Evolutionary conservation across 2,329 filamentous ascomycete genomes (phyloP).

Genomic region (Exophiala viscosa): DNA sequence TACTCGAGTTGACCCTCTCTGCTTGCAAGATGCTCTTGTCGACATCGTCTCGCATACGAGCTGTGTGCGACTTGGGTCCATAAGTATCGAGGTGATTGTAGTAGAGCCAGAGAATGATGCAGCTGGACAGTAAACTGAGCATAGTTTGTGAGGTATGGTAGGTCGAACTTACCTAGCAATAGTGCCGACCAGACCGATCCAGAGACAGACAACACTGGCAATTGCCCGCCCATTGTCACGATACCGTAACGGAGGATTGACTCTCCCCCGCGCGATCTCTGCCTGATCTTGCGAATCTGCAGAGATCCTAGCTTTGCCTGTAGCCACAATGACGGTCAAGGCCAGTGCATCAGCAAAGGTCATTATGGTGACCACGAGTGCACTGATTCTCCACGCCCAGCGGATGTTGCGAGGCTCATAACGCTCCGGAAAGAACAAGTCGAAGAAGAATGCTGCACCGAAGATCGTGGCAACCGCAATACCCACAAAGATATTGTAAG

Average conservation of each 20-base stretch:
- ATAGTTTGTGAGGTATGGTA: not conserved
- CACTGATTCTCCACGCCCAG: slow-evolving; percentile 53
- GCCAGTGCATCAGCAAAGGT: slow-evolving; percentile 48
- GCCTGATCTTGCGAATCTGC: slow-evolving; percentile 32
- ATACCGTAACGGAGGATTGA: slow-evolving; percentile 40
- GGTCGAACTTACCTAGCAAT: slow-evolving; percentile 34
- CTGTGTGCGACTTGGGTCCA: slow-evolving; percentile 19
- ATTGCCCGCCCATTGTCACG: slow-evolving; percentile 49
- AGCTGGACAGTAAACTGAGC: slow-evolving; percentile 7
- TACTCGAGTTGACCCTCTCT: slow-evolving; percentile 4
- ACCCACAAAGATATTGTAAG: slow-evolving; percentile 58
- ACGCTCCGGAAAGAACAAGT: slow-evolving; percentile 59
- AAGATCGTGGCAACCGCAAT: slow-evolving; percentile 57
- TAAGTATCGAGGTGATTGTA: slow-evolving; percentile 21
- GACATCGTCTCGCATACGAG: slow-evolving; percentile 19
- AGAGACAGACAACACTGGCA: slow-evolving; percentile 51
- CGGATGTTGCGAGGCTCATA: slow-evolving; percentile 48
- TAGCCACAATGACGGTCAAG: slow-evolving; percentile 51
- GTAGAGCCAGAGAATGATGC: slow-evolving; percentile 23
- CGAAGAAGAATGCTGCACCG: slow-evolving; percentile 59
- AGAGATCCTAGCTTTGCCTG: slow-evolving; percentile 43
- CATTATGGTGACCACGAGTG: slow-evolving; percentile 47
- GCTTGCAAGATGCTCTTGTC: slow-evolving; percentile 17
- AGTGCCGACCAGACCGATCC: slow-evolving; percentile 50
- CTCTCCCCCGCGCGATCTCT: slow-evolving; percentile 32